Conservation (phyloP, 176 grass and related monocot species). For the Lolium multiflorum region DNA sequence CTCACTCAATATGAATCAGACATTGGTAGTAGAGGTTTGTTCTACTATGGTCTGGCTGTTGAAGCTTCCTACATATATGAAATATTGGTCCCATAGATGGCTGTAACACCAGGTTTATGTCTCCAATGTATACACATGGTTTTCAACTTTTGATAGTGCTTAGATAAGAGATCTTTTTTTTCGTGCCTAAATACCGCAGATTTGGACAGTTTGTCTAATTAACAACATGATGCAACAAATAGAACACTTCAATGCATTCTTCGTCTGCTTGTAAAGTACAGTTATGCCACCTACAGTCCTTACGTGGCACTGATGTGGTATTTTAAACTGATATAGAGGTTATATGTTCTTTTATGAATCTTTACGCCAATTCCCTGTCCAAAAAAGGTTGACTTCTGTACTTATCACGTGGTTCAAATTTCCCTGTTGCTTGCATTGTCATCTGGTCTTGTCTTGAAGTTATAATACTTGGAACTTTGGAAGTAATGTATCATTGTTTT, state of each 20-base stretch:
- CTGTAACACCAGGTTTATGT: not conserved
- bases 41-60: not conserved
- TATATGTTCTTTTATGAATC: not conserved
- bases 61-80: not conserved
- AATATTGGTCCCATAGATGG: not conserved
- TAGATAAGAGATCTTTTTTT: not conserved
- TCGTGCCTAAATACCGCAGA: not conserved
- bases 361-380: not conserved
- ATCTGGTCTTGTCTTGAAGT: not conserved
- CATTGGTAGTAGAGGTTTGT: not conserved
- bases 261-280: not conserved
- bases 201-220: constrained; percentile 9
- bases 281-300: not conserved
- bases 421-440: constrained; percentile 28
- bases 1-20: constrained; percentile 18
- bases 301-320: not conserved
- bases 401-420: not conserved
- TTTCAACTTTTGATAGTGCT: not conserved
- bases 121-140: not conserved
- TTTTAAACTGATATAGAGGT: not conserved
- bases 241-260: not conserved
- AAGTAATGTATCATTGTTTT: not conserved
- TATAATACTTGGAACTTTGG: constrained; percentile 14
- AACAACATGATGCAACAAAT: not conserved
- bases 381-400: not conserved